Percentiles rank a stretch among this genome's conserved stretches.
Conservation (phyloP, 306 rosid species). For the Acacia confusa region DNA sequence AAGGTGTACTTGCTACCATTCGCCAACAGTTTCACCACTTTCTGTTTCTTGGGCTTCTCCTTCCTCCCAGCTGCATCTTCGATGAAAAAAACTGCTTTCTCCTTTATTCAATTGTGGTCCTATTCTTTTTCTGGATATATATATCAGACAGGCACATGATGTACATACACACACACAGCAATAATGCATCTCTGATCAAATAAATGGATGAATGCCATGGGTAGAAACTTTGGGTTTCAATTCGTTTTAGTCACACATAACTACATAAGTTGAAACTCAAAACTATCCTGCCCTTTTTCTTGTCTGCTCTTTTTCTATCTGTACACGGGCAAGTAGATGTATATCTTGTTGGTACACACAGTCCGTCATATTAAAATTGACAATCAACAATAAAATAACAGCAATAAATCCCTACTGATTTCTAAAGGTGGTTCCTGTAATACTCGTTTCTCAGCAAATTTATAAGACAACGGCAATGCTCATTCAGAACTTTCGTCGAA, state of each 20-base stretch:
- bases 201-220: background rate
- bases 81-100: background rate
- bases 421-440: background rate
- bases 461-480: background rate
- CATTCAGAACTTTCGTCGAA: slow-evolving; percentile 40
- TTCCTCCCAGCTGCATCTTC: slow-evolving; percentile 38
- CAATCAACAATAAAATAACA: background rate
- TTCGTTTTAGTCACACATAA: slow-evolving; percentile 27
- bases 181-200: slow-evolving; percentile 13
- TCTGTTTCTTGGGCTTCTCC: slow-evolving; percentile 45
- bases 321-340: slow-evolving; percentile 3
- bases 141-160: slow-evolving; percentile 30
- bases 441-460: background rate
- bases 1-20: slow-evolving; percentile 59
- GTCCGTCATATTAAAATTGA: slow-evolving; percentile 10
- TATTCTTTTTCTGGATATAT: background rate
- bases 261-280: background rate
- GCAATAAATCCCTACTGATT: background rate
- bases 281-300: slow-evolving; percentile 7
- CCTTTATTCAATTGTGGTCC: background rate
- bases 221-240: slow-evolving; percentile 34
- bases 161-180: slow-evolving; percentile 35
- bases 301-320: background rate
- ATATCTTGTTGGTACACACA: slow-evolving; percentile 32
- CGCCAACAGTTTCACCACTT: slow-evolving; percentile 51